Evolutionary conservation across 78 protist genomes (phyloP), one percentile per base, ranked within the genome.

Genomic region (Chrysochromulina tobinii): DNA sequence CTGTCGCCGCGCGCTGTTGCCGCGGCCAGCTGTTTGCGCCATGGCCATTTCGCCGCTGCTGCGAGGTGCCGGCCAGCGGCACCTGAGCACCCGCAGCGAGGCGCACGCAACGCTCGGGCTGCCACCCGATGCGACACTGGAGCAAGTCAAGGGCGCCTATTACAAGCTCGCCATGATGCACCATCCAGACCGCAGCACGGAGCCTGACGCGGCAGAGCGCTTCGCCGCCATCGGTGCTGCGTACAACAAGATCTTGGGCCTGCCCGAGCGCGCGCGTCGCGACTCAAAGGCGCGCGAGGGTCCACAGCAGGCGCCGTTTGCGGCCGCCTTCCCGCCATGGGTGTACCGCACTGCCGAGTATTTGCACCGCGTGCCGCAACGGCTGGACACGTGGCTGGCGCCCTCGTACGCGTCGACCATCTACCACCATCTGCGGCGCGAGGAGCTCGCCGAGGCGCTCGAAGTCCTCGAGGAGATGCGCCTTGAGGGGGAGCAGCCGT

Each of bases 371-470:
- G 21, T 75, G 15, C 58, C 58, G 3, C n/a, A 75, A 7, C 54
- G 83, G n/a, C 25, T 75, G 18, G 83, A 75, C 21, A 17, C 3
- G 4, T 75, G 83, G 83, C 54, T 75, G 58, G 50, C 50, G 57
- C 83, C 83, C 57, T 50, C 83, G 54, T 75, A 17, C n/a, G 6
- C 83, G 57, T 50, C 54, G 7, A 50, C 21, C 54, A 75, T 75
- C 83, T 75, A 75, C 57, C 58, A 75, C 20, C 83, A 75, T 12
- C 57, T 75, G 57, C 54, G 57, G 20, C 58, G 25, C n/a, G 57
- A 18, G 1, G 83, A 75, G 83, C 83, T 75, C 25, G 83, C 83
- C 3, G 27, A 75, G 83, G 83, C 83, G 58, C 23, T 75, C 59
- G 12, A 7, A 18, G 25, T n/a, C 8, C 21, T 75, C 21, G 83